phyloP scores from a whole-genome alignment of 2,329 filamentous ascomycete genomes.

The Aspergillus udagawae region DNA sequence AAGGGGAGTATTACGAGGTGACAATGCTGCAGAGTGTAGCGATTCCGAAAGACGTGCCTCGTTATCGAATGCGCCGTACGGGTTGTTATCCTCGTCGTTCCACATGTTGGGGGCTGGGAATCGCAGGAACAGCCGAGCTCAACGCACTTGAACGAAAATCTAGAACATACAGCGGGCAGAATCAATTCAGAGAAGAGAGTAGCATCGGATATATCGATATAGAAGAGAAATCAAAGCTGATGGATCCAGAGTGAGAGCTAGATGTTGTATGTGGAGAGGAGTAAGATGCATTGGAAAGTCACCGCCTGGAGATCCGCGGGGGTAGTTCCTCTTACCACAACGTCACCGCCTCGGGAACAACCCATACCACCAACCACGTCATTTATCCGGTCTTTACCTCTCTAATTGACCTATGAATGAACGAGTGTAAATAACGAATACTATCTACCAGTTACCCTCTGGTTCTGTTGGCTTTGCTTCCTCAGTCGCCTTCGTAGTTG shows the following conservation, averaged over 20 bases:
- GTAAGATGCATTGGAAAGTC: neutral
- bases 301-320: slow-evolving; percentile 4
- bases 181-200: neutral
- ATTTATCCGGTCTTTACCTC: neutral
- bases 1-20: slow-evolving; percentile 47
- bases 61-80: slow-evolving; percentile 90
- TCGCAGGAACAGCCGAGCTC: neutral
- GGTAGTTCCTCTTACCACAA: neutral
- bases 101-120: slow-evolving; percentile 62
- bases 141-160: neutral
- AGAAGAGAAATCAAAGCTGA: neutral
- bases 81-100: slow-evolving; percentile 99
- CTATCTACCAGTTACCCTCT: neutral
- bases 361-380: neutral
- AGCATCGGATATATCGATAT: neutral
- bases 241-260: neutral
- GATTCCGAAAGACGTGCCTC: slow-evolving; percentile 72
- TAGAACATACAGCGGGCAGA: neutral
- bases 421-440: neutral
- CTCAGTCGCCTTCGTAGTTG: neutral
- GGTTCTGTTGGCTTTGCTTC: neutral
- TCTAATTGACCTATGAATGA: neutral
- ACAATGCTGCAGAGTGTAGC: slow-evolving; percentile 53
- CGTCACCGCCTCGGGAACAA: slow-evolving; percentile 1
- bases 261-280: neutral